Evolutionary conservation across 225 moss, liverwort and hornwort genomes (phyloP), one percentile per base, ranked within the genome.

Genomic region (Neckera pumila): DNA sequence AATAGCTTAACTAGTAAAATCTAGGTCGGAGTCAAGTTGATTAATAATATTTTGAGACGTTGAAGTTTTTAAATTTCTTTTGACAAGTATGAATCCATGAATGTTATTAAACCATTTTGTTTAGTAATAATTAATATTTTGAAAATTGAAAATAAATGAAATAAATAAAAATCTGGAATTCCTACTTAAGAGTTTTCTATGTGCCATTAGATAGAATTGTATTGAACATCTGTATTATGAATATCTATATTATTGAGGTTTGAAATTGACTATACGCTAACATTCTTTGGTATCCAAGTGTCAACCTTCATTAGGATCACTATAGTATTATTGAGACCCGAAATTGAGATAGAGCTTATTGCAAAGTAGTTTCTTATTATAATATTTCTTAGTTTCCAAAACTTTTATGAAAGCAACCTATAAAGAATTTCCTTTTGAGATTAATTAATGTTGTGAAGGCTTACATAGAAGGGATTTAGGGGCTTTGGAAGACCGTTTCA

Each of bases 211-310:
- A 6, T 43, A 72, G 5, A 43, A 47, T 47, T 47, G 17, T 45
- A 45, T 73, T 45, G 11, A 30, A 30, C 11, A 45, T 73, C 30
- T 45, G 28, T 5, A 45, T 28, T 30, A 17, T 28, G 6, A 17
- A 30, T 17, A 45, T 73, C 30, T 45, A 45, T 4, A 45, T 30
- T 17, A 17, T 28, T 45, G 10, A 30, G 30, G 17, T 6, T 0
- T 1, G 0, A 30, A 43, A 28, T 0, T 26, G 0, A 63, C 17
- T 45, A 17, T 9, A 0, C 10, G 17, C 7, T 4, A 47, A 28
- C 1, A 42, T 9, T 43, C 30, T 47, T 17, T 45, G 2, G 18
- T 73, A 17, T 18, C 11, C 2, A 28, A 17, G 6, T 45, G 4
- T 1, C 2, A 47, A 47, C 47, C 47, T 12, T 47, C 11, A 47